phyloP scores from a whole-genome alignment of 2,329 filamentous ascomycete species.

The Chaetomiaceae sp. region DNA sequence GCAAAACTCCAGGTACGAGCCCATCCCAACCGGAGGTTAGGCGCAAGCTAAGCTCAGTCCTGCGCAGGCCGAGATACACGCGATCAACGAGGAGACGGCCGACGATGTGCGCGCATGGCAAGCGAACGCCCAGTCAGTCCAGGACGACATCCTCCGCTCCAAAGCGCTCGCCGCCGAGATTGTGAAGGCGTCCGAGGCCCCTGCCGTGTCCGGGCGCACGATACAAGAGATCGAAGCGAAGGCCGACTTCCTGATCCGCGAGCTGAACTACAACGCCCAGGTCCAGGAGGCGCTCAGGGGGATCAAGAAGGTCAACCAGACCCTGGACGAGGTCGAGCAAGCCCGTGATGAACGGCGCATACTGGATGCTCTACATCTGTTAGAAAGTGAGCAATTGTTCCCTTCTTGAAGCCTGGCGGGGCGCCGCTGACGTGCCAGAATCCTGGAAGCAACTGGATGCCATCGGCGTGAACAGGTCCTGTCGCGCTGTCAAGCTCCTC shows the following conservation, averaged over 20 bases:
- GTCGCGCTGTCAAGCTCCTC: slow-evolving; percentile 61
- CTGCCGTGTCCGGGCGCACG: slow-evolving; percentile 49
- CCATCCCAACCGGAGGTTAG: neutral
- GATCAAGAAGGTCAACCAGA: slow-evolving; percentile 54
- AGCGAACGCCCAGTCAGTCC: slow-evolving; percentile 73
- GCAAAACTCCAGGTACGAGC: slow-evolving; percentile 40
- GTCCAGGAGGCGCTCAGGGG: slow-evolving; percentile 47
- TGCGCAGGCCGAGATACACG: slow-evolving; percentile 63
- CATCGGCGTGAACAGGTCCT: slow-evolving; percentile 57
- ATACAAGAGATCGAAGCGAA: slow-evolving; percentile 51
- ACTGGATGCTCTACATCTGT: slow-evolving; percentile 51
- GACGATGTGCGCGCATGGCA: slow-evolving; percentile 85
- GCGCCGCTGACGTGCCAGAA: slow-evolving; percentile 37
- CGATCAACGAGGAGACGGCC: slow-evolving; percentile 70
- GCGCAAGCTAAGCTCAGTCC: slow-evolving; percentile 10
- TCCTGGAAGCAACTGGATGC: slow-evolving; percentile 55
- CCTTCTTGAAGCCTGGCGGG: neutral
- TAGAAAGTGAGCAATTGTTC: slow-evolving; percentile 45
- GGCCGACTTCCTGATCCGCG: slow-evolving; percentile 52
- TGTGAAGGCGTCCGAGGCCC: slow-evolving; percentile 67
- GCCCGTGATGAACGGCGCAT: slow-evolving; percentile 52
- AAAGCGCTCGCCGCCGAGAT: slow-evolving; percentile 78
- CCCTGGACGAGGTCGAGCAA: slow-evolving; percentile 59
- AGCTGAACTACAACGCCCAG: slow-evolving; percentile 56
- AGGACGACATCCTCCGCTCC: slow-evolving; percentile 78